Evolutionary conservation across 768 basidiomycete species (phyloP), one percentile per base, ranked within the genome.

Genomic region (Antrodiella citrinella): DNA sequence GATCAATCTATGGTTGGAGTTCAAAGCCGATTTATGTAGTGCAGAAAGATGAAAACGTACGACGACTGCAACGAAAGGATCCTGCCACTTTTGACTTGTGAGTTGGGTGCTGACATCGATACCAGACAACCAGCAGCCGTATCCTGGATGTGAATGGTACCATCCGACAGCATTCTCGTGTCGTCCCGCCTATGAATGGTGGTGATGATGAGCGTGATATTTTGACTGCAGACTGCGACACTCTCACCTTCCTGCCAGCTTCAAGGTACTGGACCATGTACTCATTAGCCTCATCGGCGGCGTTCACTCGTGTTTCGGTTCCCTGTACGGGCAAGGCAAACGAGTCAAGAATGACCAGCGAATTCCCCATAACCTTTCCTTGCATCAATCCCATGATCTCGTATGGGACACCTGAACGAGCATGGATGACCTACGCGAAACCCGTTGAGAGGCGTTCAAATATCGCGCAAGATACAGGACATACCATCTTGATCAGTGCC

Each of bases 311-410:
- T 41, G 96, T 98, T 67, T 98, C 96, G 0, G 96, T 99, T 12
- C 96, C 96, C 65, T 96, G 91, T 2, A 98, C 95, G 1, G 96
- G 96, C 3, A 99, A 73, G 3, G 96, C 94, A 57, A 97, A 98
- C 10, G 91, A 92, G 67, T 99, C 96, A 81, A 96, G 85, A 62
- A 99, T 83, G 12, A 89, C 83, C 30, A 88, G 70, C 1, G 84
- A 74, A 54, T 82, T 83, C 2, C 80, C 86, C 7, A 89, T 70
- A 30, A 96, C 85, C 68, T 96, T 95, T 50, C 94, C 94, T 67
- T 96, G 94, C 93, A 99, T 96, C 25, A 98, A 78, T 9, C 95
- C 95, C 95, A 99, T 99, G 63, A 99, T 96, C 69, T 99, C 95
- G 71, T 97, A 91, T 51, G 88, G 86, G 4, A 96, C 95, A 52